Evolutionary conservation across 2,329 filamentous ascomycete genomes (phyloP), one percentile per base, ranked within the genome.

Genomic region (Aspergillus sp.): DNA sequence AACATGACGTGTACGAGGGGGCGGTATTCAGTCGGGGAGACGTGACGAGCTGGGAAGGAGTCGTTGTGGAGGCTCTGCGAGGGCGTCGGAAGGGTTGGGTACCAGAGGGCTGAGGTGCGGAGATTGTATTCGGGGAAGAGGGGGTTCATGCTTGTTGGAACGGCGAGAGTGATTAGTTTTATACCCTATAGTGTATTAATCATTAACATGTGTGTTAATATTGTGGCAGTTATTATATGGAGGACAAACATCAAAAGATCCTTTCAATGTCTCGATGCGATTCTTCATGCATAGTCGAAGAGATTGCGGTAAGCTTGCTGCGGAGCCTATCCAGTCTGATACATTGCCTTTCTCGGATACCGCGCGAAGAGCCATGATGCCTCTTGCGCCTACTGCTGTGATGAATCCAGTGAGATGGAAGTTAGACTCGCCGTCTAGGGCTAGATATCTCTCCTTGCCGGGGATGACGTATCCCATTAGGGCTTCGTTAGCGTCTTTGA

Each of bases 1-100:
- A 56, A 57, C 49, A 55, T 55, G 32, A 49, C 43, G 32, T 46
- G 54, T 8, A 53, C 45, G 28, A 56, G 48, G 12, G 53, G 53
- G 3, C 45, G 54, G 44, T 50, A 52, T 32, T 51, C 49, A 7
- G 41, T 29, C 29, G 47, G 44, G 4, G 45, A 47, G 19, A 49
- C 29, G 9, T 47, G 36, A 26, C 44, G 41, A 1, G 47, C 52
- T 29, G 47, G n/a, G 32, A 52, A 51, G 3, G 44, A 34, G 5
- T 44, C 29, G 7, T 51, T 48, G 32, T 57, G 48, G 19, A 57
- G 44, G 32, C 42, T 28, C 19, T 47, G 43, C 27, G 49, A 39
- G n/a, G 48, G 34, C 4, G 48, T 34, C 28, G 52, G 55, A 8
- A 54, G 36, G 35, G 41, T 35, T 30, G 55, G 55, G 41, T 56